Evolutionary conservation across 306 rosid species (phyloP).

Genomic region (Dalbergia cochinchinensis): DNA sequence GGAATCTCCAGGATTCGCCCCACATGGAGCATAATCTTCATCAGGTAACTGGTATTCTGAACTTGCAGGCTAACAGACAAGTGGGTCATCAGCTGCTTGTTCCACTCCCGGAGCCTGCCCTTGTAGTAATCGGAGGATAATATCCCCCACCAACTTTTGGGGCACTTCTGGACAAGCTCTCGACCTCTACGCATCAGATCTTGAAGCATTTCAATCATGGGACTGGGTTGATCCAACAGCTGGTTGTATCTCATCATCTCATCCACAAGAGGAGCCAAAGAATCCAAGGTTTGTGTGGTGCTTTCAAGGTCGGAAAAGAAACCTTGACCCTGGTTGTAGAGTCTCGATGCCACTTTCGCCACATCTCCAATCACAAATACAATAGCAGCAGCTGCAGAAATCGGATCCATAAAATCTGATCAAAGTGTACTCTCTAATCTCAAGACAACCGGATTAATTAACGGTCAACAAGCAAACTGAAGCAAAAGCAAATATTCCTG

Average conservation of each 20-base stretch:
- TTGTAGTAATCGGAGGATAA: slow-evolving; percentile 27
- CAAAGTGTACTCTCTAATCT: too few relatives aligned
- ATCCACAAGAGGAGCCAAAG: slow-evolving; percentile 23
- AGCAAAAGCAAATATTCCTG: background rate
- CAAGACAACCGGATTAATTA: too few relatives aligned
- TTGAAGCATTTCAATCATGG: slow-evolving; percentile 24
- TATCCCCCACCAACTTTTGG: slow-evolving; percentile 43
- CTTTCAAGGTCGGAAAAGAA: background rate
- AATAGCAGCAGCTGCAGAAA: too few relatives aligned
- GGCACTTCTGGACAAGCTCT: slow-evolving; percentile 47
- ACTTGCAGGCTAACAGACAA: slow-evolving; percentile 17
- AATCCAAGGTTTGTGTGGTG: background rate
- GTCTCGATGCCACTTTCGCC: background rate
- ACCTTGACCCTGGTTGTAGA: background rate
- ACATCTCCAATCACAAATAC: background rate
- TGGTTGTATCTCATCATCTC: slow-evolving; percentile 31
- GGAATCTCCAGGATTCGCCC: background rate
- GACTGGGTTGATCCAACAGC: slow-evolving; percentile 37
- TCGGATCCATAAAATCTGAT: too few relatives aligned
- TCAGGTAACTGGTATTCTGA: slow-evolving; percentile 45
- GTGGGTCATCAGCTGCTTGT: background rate
- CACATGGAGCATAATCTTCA: slow-evolving; percentile 10
- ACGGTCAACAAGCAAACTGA: background rate
- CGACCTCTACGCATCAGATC: slow-evolving; percentile 32
- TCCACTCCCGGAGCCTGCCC: slow-evolving; percentile 22